Conservation (phyloP, 1,284 basidiomycete species). For the Boletellus dicymbophilus region DNA sequence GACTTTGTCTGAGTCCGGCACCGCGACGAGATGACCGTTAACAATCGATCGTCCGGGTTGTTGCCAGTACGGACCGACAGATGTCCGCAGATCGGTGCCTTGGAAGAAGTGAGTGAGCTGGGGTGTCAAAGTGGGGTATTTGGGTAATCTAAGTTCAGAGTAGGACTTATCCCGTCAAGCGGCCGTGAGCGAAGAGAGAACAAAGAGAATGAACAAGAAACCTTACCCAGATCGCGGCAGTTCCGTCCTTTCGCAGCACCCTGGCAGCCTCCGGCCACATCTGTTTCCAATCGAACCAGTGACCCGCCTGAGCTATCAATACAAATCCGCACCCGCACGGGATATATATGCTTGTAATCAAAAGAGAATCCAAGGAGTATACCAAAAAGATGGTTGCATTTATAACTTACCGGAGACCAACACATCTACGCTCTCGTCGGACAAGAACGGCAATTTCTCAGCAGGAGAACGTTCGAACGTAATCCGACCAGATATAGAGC, state of each 20-base stretch:
- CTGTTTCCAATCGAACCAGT: conserved; percentile 83
- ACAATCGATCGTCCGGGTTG: conserved; percentile 80
- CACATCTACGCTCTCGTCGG: conserved; percentile 68
- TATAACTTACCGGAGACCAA: conserved; percentile 64
- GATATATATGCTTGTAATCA: no score
- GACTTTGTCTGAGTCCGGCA: conserved; percentile 57
- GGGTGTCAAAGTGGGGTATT: conserved; percentile 58
- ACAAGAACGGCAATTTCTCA: conserved; percentile 57
- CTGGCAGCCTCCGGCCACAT: conserved; percentile 74
- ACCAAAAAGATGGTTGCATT: no score
- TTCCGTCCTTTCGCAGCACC: conserved; percentile 68
- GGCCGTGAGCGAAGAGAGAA: not conserved
- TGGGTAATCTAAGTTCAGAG: conserved; percentile 74
- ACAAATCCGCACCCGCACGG: no score
- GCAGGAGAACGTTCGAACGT: conserved; percentile 54
- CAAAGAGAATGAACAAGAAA: no score
- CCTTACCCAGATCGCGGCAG: conserved; percentile 76
- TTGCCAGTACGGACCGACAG: conserved; percentile 71
- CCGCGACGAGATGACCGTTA: conserved; percentile 67
- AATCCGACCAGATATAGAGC: conserved; percentile 24
- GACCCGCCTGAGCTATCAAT: conserved; percentile 72
- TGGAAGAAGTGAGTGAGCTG: conserved; percentile 66
- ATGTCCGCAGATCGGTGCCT: conserved; percentile 45
- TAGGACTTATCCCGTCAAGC: conserved; percentile 58
- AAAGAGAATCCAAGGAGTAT: not conserved